Base-by-base conservation (phyloP, 2,329 filamentous ascomycete genomes). In the Phialocephala sp. region DNA sequence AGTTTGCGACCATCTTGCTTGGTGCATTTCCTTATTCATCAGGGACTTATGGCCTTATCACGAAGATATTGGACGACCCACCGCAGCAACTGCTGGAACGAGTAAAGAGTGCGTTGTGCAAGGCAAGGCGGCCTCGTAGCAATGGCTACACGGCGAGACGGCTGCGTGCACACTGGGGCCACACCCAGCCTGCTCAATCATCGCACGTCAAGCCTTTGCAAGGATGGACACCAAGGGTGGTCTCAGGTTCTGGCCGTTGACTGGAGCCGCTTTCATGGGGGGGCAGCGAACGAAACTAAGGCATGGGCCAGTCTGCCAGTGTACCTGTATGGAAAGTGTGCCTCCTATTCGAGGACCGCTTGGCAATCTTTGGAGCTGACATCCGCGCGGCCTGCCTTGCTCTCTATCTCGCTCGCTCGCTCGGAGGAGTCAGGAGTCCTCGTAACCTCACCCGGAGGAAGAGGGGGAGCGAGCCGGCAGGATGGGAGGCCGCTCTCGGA, bases 201-300 rank as follows among this genome's bases (percentile, higher is more conserved):
- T 60, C 20, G 60, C 59, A 63, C 60, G 58, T 60, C 52, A 58
- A 65, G 41, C 27, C 54, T 52, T 52, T 52, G 55, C 63, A 62
- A 62, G 68, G 66, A 61, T 68, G 59, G 41, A n/a, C 41, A 54
- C 57, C 62, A 62, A 59, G 37, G 45, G 57, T 50, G 56, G 67
- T 66, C 65, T 67, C 63, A 66, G 63, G 62, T 47, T 43, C 32
- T 58, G 63, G 47, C 59, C 58, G 66, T 69, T 69, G 63, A 68
- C 60, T 69, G 66, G 59, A 66, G 56, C 54, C 59, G 65, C 65
- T 45, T 58, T 43, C 50, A 24, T 57, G n/a, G 52, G n/a, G 52
- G 37, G 22, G 27, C 27, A 45, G 60, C 36, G 32, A 32, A 22
- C 11, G 27, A 20, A 35, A 32, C 18, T 27, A 27, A 24, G 8